These are phyloP conservation scores for Umbelopsis sp. DNA, from an alignment of 192 early-diverging fungal genomes.

Conservation along the genomic window DNA sequence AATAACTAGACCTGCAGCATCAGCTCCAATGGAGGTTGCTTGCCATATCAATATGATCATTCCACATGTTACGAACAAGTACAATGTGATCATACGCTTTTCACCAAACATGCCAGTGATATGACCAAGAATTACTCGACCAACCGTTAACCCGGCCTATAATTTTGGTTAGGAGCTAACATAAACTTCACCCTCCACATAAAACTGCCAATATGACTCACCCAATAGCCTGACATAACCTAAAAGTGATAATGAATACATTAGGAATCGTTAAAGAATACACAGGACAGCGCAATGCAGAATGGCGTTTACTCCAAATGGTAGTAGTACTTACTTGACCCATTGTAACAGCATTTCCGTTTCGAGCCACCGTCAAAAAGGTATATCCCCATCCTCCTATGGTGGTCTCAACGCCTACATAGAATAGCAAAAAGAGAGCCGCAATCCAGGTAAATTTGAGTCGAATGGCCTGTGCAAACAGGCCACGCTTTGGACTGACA, in stretches of 20 bases:
- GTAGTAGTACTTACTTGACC: neutral
- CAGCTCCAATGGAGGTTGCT: slow-evolving; percentile 9
- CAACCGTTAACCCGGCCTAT: slow-evolving; percentile 31
- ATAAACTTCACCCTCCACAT: neutral
- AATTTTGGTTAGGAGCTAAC: neutral
- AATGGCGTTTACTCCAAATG: neutral
- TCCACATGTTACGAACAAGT: slow-evolving; percentile 10
- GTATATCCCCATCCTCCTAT: slow-evolving; percentile 40
- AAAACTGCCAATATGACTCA: neutral
- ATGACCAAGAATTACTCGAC: slow-evolving; percentile 35
- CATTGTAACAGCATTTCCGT: slow-evolving; percentile 29
- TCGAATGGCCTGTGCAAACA: neutral
- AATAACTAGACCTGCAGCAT: slow-evolving; percentile 27
- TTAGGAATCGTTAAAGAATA: neutral
- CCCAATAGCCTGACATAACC: slow-evolving; percentile 38
- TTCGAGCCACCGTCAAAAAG: slow-evolving; percentile 28
- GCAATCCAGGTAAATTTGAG: slow-evolving; percentile 25
- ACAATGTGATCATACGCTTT: slow-evolving; percentile 31
- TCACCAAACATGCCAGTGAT: slow-evolving; percentile 37
- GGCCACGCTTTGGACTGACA: neutral
- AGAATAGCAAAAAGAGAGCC: slow-evolving; percentile 34
- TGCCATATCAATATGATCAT: slow-evolving; percentile 15
- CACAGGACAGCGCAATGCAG: neutral
- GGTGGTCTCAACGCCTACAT: slow-evolving; percentile 42
- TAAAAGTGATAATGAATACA: neutral